Base-by-base conservation (phyloP, 805 yeast species). In the Yarrowia deformans region DNA sequence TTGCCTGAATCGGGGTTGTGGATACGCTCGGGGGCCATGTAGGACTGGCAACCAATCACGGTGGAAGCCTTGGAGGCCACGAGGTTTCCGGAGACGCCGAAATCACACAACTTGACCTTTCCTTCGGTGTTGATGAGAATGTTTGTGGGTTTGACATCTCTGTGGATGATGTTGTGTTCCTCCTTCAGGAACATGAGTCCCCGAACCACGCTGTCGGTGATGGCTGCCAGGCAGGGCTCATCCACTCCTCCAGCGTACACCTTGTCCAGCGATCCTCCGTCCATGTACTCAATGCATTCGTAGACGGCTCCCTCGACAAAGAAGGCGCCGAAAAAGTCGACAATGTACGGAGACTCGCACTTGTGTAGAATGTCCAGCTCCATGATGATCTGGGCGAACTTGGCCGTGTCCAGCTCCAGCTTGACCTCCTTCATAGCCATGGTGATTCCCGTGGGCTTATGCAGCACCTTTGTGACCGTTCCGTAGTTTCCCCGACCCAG, bases 361-460 rank as follows among this genome's bases (percentile, higher is more conserved):
- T 90, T 90, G 80, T 95, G 98, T 72, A 95, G 83, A 67, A 95
- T 90, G 75, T 95, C 98, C 71, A 95, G 82, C 78, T 95, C 99
- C 98, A 95, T 95, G 74, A 95, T 81, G 72, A 95, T 95, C 76
- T 95, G 98, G 71, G 94, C 85, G 77, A 95, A 91, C 77, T 93
- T 93, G n/a, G 91, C 84, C 75, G 94, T 98, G 76, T 95, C 98
- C 70, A 95, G 83, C 77, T 94, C 98, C 56, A 95, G 81, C 68
- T 97, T 83, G 55, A 95, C 97, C 78, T 95, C 98, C 78, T 95
- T 95, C 96, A 95, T 92, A 1, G 98, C 98, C 98, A 95, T 93
- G 19, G 88, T 80, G 19, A 94, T 90, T 23, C 92, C 90, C 0
- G 97, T 93, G 13, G 98, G 98, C 75, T 88, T 91, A 79, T 95